These are phyloP conservation scores for Morella rubra DNA, from an alignment of 306 rosid genomes.

Conservation along the genomic window DNA sequence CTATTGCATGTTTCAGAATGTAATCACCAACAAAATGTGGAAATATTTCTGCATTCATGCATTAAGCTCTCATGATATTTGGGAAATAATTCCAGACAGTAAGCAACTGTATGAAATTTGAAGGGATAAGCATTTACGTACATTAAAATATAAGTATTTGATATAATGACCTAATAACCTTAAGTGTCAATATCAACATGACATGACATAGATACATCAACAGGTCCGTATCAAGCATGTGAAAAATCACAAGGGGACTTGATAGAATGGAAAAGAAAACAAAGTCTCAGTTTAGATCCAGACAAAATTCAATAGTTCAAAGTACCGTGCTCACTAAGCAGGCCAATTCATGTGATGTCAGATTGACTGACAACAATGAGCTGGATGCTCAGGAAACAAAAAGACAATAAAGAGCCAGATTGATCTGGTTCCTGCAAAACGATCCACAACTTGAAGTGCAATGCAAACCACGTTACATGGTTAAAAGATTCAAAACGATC, in stretches of 20 bases:
- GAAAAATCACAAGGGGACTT: background rate
- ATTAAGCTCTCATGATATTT: background rate
- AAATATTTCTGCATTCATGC: background rate
- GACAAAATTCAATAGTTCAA: background rate
- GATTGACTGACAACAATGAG: background rate
- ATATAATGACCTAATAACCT: background rate
- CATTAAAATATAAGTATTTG: background rate
- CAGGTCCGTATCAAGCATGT: background rate
- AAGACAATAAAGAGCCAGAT: background rate
- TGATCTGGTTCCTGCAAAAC: background rate
- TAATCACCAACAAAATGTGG: background rate
- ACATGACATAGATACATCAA: background rate
- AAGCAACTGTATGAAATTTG: background rate
- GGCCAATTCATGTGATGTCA: background rate
- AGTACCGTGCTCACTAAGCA: constrained; percentile 1
- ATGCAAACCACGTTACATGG: background rate
- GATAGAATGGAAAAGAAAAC: background rate
- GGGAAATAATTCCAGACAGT: background rate
- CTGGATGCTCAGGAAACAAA: too few relatives aligned
- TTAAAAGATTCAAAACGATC: background rate
- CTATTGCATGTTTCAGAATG: background rate
- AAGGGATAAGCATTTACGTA: background rate
- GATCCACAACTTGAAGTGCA: background rate
- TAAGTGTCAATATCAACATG: background rate
- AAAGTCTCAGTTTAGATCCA: background rate